Conservation (phyloP, 345 rosid genomes). For the Brassica carinata region DNA sequence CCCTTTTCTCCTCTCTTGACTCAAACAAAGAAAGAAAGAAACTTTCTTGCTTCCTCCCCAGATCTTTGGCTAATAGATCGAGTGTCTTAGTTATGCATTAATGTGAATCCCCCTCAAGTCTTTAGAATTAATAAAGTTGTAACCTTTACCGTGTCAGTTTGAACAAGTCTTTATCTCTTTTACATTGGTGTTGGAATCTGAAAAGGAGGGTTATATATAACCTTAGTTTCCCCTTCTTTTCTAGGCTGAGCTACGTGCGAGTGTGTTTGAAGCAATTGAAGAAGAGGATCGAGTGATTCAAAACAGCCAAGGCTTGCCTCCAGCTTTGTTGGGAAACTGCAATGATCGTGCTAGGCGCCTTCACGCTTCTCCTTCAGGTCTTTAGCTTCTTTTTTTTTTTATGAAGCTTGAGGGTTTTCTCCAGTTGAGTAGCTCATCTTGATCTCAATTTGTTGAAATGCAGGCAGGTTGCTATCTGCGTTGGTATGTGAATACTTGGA, state of each 20-base stretch:
- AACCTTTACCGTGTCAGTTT: not conserved
- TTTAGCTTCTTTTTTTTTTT: not conserved
- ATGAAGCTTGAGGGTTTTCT: not conserved
- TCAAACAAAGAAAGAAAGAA: not conserved
- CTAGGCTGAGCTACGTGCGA: slow-evolving; percentile 98
- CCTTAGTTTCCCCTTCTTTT: not conserved
- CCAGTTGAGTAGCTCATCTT: not conserved
- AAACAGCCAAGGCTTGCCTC: slow-evolving; percentile 76
- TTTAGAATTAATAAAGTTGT: not conserved
- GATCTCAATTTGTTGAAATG: slow-evolving; percentile 23
- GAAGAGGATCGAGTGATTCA: slow-evolving; percentile 89
- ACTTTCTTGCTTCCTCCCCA: slow-evolving; percentile 11
- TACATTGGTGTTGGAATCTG: not conserved
- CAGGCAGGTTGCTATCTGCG: slow-evolving; percentile 93
- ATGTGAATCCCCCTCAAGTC: not conserved
- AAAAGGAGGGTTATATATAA: not conserved
- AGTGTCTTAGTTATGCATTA: not conserved
- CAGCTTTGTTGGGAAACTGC: slow-evolving; percentile 94
- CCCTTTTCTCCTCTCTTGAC: not conserved
- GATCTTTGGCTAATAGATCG: not conserved
- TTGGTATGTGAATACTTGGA: slow-evolving; percentile 89
- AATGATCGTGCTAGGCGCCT: slow-evolving; percentile 91
- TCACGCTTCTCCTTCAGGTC: slow-evolving; percentile 93
- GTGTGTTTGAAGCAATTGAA: slow-evolving; percentile 98
- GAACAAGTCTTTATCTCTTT: too few relatives aligned